These are phyloP conservation scores for Ceratocystis diversiconidia DNA, from an alignment of 2,329 filamentous ascomycete genomes.

Conservation along the genomic window DNA sequence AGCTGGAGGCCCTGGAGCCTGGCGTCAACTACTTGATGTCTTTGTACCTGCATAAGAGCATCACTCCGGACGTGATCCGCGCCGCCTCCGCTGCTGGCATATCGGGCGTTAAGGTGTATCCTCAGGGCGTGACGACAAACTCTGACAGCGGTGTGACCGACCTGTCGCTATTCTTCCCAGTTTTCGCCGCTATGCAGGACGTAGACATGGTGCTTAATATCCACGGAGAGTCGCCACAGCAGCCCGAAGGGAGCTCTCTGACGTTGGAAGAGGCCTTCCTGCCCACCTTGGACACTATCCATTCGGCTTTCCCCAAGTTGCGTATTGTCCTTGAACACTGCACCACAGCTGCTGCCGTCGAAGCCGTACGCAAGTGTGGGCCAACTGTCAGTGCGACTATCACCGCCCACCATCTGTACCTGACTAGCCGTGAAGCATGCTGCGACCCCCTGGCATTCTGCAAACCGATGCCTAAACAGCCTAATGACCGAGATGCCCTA, in stretches of 20 bases:
- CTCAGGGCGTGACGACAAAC: slow-evolving; percentile 49
- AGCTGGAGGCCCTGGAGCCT: slow-evolving; percentile 45
- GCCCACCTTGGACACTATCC: slow-evolving; percentile 60
- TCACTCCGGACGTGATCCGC: slow-evolving; percentile 55
- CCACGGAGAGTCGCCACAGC: slow-evolving; percentile 66
- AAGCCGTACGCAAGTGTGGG: slow-evolving; percentile 63
- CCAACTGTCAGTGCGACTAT: slow-evolving; percentile 65
- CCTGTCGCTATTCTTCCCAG: slow-evolving; percentile 57
- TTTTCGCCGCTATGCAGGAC: slow-evolving; percentile 66
- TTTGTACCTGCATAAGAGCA: slow-evolving; percentile 47
- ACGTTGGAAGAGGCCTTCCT: slow-evolving; percentile 50
- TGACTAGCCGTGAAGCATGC: slow-evolving; percentile 57
- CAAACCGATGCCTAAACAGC: slow-evolving; percentile 64
- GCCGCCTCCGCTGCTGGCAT: slow-evolving; percentile 62
- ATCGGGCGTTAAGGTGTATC: slow-evolving; percentile 57
- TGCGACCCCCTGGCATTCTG: slow-evolving; percentile 51
- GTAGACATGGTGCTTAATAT: slow-evolving; percentile 55
- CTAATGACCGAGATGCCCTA: slow-evolving; percentile 57
- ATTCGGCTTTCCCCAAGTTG: slow-evolving; percentile 59
- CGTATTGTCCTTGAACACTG: slow-evolving; percentile 69
- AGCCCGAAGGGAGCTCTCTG: slow-evolving; percentile 28
- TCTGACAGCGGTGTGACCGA: slow-evolving; percentile 55
- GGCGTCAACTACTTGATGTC: slow-evolving; percentile 60
- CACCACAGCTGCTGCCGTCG: slow-evolving; percentile 67
- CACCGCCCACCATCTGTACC: slow-evolving; percentile 72